Conservation (phyloP, 164 flowering plant genomes). For the Vitis amurensis region DNA sequence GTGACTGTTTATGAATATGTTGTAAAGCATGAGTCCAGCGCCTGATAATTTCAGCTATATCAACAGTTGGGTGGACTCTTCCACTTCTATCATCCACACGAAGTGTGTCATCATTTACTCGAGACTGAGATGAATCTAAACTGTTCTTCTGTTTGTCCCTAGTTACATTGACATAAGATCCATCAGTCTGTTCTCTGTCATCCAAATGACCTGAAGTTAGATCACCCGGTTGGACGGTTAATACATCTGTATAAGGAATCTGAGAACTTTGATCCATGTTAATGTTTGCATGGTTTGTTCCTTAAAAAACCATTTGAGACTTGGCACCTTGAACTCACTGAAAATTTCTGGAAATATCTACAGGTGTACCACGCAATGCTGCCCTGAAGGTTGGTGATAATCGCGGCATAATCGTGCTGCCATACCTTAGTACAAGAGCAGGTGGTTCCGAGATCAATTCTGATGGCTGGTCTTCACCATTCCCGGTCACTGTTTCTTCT, state of each 20-base stretch:
- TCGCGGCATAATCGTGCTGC: too few species aligned
- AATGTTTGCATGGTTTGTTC: too few species aligned
- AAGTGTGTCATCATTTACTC: constrained; percentile 48
- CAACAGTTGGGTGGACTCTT: constrained; percentile 82
- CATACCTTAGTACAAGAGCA: too few species aligned
- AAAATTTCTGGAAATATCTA: too few species aligned
- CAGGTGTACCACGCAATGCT: too few species aligned
- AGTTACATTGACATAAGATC: constrained; percentile 31
- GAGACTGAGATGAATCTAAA: constrained; percentile 41
- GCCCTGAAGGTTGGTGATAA: too few species aligned
- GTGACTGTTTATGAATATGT: constrained; percentile 92
- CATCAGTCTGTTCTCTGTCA: constrained; percentile 60
- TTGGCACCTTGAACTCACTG: too few species aligned
- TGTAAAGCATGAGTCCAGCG: constrained; percentile 98
- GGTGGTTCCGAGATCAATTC: too few species aligned
- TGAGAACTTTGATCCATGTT: constrained; percentile 94
- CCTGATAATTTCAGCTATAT: constrained; percentile 90
- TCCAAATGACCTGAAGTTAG: constrained; percentile 31
- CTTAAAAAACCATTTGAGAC: too few species aligned
- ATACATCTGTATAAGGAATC: constrained; percentile 51
- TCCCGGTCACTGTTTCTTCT: too few species aligned
- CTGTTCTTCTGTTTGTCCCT: constrained; percentile 38
- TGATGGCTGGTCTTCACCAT: too few species aligned
- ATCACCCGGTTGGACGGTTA: constrained; percentile 46
- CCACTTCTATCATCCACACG: constrained; percentile 82